Conservation (phyloP, 192 early-diverging fungal species). For the Backusella morwellensis region DNA sequence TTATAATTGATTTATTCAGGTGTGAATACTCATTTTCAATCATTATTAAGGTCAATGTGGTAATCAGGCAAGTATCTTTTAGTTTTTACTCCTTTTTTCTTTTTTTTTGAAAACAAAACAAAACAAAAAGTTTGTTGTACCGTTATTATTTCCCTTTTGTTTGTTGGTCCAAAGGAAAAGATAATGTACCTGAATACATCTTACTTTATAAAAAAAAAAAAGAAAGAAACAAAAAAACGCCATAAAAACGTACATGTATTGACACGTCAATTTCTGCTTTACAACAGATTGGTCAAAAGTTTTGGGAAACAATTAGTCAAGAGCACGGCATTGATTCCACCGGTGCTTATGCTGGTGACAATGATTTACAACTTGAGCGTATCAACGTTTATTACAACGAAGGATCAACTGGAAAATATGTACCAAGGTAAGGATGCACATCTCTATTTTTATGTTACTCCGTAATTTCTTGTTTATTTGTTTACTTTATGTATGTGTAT, state of each 20-base stretch:
- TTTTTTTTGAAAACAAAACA: neutral
- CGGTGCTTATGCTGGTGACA: slow-evolving; percentile 60
- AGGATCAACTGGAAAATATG: slow-evolving; percentile 64
- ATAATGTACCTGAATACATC: neutral
- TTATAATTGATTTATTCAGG: neutral
- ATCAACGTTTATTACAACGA: slow-evolving; percentile 87
- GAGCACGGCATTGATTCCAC: slow-evolving; percentile 76
- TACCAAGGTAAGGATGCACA: slow-evolving; percentile 48
- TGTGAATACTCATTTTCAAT: slow-evolving; percentile 8
- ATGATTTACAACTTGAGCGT: slow-evolving; percentile 72
- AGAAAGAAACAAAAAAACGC: neutral
- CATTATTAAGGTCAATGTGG: slow-evolving; percentile 53
- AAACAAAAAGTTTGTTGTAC: neutral
- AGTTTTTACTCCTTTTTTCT: neutral
- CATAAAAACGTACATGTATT: neutral
- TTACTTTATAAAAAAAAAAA: neutral
- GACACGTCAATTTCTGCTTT: neutral
- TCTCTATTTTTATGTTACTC: neutral
- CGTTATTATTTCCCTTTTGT: neutral
- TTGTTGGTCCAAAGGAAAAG: neutral
- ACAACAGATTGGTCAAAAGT: slow-evolving; percentile 73
- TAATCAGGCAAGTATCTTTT: slow-evolving; percentile 26
- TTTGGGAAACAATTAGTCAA: slow-evolving; percentile 84
- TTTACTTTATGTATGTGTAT: neutral
- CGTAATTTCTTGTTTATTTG: neutral